Evolutionary conservation across 2,329 filamentous ascomycete genomes (phyloP), one percentile per base, ranked within the genome.

Genomic region (Botrytis hyacinthi): DNA sequence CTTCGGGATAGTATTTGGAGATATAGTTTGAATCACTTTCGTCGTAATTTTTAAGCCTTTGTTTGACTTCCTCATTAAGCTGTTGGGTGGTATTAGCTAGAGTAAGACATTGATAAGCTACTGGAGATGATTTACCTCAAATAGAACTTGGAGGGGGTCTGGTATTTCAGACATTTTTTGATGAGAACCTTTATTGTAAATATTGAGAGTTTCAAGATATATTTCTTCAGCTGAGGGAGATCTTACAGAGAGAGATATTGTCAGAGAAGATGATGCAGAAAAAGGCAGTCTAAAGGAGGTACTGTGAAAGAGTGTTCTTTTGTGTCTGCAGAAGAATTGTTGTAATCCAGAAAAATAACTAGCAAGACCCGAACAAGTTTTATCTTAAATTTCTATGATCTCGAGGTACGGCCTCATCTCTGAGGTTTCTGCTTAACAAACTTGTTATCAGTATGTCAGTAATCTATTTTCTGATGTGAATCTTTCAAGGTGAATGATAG

Each of bases 41-140:
- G 18, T 1, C 0, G 22, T 26, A 4, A 9, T 26, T 35, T 35
- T 35, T 35, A n/a, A n/a, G n/a, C n/a, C n/a, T n/a, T n/a, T n/a
- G n/a, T 37, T 9, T 8, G 0, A 37, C 6, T 37, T 37, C 37
- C 8, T 10, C 46, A 0, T 37, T 12, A 22, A 22, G 0, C 57
- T 60, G 20, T 26, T 32, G n/a, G 20, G 29, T 10, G 29, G 20
- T 32, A 20, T 20, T 32, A 59, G n/a, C 16, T 59, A 59, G 7
- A 9, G 29, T 18, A 59, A 4, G 26, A 59, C 20, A 59, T 59
- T 4, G 9, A 59, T 32, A 32, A 10, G 54, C 14, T 18, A 6
- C 18, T 59, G 29, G 54, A 32, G 7, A 32, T 2, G 5, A 26
- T 5, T 59, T 32, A 32, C 54, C n/a, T 32, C 8, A 1, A 10